Percentiles rank a stretch among this genome's conserved stretches.
Conservation (phyloP, 768 basidiomycete species). For the Calocera cornea region DNA sequence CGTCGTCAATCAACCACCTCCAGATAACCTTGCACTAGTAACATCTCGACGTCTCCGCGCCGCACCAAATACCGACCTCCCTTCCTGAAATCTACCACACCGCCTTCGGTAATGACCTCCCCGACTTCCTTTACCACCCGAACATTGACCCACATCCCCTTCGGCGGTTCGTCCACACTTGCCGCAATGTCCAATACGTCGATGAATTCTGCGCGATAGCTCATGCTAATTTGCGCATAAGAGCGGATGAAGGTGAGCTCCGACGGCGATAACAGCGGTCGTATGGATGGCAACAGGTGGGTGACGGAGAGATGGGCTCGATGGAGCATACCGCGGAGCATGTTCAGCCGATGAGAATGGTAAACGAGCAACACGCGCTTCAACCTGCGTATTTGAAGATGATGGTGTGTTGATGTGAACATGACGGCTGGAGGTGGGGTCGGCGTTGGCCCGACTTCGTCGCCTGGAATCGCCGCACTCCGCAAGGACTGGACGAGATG, state of each 20-base stretch:
- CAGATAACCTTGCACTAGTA: conserved; percentile 86
- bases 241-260: conserved; percentile 74
- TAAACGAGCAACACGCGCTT: conserved; percentile 94
- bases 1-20: conserved; percentile 46
- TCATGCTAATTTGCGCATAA: conserved; percentile 69
- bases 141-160: conserved; percentile 78
- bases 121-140: conserved; percentile 82
- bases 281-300: conserved; percentile 58
- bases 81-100: conserved; percentile 77
- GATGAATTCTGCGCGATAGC: conserved; percentile 71
- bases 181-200: conserved; percentile 72
- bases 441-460: conserved; percentile 17
- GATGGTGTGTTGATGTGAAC: conserved; percentile 62
- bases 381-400: conserved; percentile 81
- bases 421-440: conserved; percentile 34
- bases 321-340: conserved; percentile 84
- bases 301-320: conserved; percentile 72
- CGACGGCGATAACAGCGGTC: conserved; percentile 61
- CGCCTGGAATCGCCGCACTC: conserved; percentile 21
- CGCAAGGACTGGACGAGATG: conserved; percentile 30
- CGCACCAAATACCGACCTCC: conserved; percentile 84
- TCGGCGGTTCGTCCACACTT: conserved; percentile 68
- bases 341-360: conserved; percentile 72
- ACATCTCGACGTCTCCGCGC: conserved; percentile 78
- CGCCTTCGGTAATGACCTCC: conserved; percentile 80